A percentile compares a stretch with the other conserved stretches of the same genome.
These are phyloP conservation scores for Thalassiosira delicatula DNA, from an alignment of 352 stramenopile species.

Conservation along the genomic window DNA sequence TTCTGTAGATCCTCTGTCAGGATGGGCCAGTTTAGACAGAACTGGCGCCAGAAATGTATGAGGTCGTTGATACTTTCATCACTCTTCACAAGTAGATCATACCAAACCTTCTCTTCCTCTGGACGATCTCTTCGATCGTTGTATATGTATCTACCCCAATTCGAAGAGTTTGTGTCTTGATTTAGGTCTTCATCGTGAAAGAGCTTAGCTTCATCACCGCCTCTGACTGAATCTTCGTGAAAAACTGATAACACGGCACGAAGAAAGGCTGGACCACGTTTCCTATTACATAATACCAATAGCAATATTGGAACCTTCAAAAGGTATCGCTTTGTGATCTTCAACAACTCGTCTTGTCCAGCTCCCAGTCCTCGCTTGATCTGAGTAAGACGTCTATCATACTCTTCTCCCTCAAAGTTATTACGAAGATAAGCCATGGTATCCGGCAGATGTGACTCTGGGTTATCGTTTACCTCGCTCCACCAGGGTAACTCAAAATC, in stretches of 20 bases:
- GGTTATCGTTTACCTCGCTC: neutral
- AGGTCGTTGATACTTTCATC: neutral
- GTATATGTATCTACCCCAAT: constrained; percentile 2
- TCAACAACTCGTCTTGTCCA: constrained; percentile 10
- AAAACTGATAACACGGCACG: neutral
- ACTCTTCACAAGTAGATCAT: neutral
- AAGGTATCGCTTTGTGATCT: constrained; percentile 9
- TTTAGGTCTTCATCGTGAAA: neutral
- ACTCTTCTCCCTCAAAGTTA: neutral
- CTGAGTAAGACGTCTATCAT: neutral
- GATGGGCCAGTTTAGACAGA: neutral
- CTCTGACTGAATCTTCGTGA: neutral
- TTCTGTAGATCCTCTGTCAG: neutral
- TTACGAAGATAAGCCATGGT: neutral
- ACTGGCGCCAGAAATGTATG: neutral
- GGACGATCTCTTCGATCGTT: constrained; percentile 4
- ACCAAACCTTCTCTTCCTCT: constrained; percentile 14
- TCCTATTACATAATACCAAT: neutral
- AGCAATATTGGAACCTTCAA: neutral
- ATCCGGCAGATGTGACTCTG: neutral
- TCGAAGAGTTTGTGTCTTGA: neutral
- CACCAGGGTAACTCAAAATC: neutral
- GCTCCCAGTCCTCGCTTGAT: neutral
- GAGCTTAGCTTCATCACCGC: too few relatives aligned
- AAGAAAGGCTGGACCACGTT: neutral